These are phyloP conservation scores for Ceratonia siliqua DNA, from an alignment of 306 rosid genomes.

Conservation along the genomic window DNA sequence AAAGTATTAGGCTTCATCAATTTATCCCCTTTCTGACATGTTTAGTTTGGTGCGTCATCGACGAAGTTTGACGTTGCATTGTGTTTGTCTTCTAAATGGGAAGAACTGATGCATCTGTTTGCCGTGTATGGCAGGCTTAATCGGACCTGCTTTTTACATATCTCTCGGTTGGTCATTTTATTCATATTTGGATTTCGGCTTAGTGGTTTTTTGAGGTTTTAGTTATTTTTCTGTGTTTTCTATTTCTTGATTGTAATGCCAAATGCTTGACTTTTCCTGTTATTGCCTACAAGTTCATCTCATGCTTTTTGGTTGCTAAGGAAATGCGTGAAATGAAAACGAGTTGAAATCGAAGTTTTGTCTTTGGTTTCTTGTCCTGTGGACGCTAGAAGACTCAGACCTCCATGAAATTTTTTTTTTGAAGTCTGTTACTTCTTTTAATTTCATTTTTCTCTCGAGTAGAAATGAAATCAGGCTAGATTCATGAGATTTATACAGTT, in stretches of 20 bases:
- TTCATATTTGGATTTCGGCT: neutral
- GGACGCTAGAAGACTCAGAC: neutral
- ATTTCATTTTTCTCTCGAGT: neutral
- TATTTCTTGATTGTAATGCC: neutral
- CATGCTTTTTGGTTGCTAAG: neutral
- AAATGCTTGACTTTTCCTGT: neutral
- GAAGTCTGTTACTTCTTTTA: neutral
- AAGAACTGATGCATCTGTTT: constrained; percentile 1
- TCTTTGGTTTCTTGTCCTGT: neutral
- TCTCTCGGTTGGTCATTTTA: neutral
- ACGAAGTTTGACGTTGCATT: neutral
- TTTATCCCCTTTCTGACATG: neutral
- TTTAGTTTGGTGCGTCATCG: neutral
- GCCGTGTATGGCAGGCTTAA: no score
- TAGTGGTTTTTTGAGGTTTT: neutral
- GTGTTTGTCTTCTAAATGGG: neutral
- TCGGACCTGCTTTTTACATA: no score
- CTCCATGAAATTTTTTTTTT: neutral
- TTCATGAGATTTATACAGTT: constrained; percentile 1
- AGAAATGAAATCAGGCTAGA: neutral
- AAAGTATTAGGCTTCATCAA: neutral
- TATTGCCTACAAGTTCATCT: neutral
- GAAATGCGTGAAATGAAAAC: neutral
- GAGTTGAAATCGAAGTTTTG: neutral
- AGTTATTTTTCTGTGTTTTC: neutral